These are phyloP conservation scores for Setaria italica DNA, from an alignment of 202 grass and related monocot genomes.

Conservation along the genomic window DNA sequence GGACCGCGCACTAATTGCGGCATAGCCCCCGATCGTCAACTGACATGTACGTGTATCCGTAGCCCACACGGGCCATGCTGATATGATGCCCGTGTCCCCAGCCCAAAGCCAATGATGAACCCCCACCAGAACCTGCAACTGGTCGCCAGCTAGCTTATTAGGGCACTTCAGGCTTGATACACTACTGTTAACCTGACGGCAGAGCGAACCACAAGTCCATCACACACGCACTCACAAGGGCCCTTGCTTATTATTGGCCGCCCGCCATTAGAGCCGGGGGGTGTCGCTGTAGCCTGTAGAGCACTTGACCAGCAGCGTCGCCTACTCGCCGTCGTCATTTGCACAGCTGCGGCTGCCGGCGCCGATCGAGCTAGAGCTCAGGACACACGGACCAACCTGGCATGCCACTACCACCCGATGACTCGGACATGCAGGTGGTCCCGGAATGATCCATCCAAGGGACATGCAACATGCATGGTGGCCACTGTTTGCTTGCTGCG, in stretches of 20 bases:
- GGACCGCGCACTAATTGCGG: conserved; percentile 38
- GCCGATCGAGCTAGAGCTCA: background rate
- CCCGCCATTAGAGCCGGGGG: background rate
- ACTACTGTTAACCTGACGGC: conserved; percentile 19
- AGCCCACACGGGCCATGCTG: background rate
- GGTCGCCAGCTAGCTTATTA: background rate
- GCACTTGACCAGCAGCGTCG: background rate
- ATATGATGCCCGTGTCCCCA: conserved; percentile 34
- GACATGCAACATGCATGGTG: background rate
- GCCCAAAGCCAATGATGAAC: conserved; percentile 37
- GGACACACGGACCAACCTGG: conserved; percentile 17
- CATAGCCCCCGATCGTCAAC: conserved; percentile 26
- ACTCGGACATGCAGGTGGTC: conserved; percentile 6
- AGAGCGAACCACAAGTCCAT: background rate
- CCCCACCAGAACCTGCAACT: background rate
- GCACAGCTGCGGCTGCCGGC: conserved; percentile 20
- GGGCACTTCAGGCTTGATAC: background rate
- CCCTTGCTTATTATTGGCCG: background rate
- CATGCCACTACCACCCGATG: background rate
- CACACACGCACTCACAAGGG: background rate
- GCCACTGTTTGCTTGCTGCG: background rate
- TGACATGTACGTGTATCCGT: conserved; percentile 47
- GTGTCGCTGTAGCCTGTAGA: background rate
- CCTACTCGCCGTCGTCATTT: background rate
- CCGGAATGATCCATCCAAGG: background rate